Percentiles rank a stretch among this genome's conserved stretches.
These are phyloP conservation scores for Pleurotus salmoneostramineus DNA, from an alignment of 768 basidiomycete species.

Conservation along the genomic window DNA sequence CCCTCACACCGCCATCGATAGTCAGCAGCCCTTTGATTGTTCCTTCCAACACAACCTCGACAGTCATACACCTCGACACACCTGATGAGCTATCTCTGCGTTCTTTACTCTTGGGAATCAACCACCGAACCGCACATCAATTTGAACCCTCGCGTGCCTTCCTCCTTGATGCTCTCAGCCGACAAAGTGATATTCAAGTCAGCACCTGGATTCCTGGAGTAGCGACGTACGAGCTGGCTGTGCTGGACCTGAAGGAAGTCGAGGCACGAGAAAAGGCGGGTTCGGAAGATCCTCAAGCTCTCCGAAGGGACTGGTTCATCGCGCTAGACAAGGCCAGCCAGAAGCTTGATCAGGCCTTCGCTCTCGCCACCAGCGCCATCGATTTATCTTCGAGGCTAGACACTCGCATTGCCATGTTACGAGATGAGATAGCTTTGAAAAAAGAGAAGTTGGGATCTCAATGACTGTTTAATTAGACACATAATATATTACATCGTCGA, in stretches of 20 bases:
- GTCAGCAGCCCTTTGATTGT: slow-evolving; percentile 26
- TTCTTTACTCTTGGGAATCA: slow-evolving; percentile 63
- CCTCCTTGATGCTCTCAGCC: slow-evolving; percentile 46
- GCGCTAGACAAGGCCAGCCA: slow-evolving; percentile 44
- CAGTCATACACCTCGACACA: slow-evolving; percentile 49
- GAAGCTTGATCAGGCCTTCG: slow-evolving; percentile 50
- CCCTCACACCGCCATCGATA: slow-evolving; percentile 41
- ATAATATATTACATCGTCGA: background rate
- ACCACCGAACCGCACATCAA: slow-evolving; percentile 53
- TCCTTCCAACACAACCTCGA: slow-evolving; percentile 8
- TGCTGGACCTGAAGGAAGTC: slow-evolving; percentile 62
- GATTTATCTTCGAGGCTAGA: slow-evolving; percentile 70
- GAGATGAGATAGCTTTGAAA: slow-evolving; percentile 67
- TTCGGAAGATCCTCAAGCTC: slow-evolving; percentile 28
- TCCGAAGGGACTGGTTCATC: slow-evolving; percentile 35
- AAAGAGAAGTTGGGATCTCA: slow-evolving; percentile 37
- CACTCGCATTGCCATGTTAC: slow-evolving; percentile 63
- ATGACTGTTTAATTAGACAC: background rate
- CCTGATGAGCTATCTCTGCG: slow-evolving; percentile 70
- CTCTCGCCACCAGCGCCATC: slow-evolving; percentile 45
- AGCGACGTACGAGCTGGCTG: slow-evolving; percentile 66
- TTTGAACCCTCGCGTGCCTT: slow-evolving; percentile 41
- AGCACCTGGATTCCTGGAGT: slow-evolving; percentile 70
- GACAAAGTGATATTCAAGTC: slow-evolving; percentile 35
- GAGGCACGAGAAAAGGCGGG: slow-evolving; percentile 25